These are phyloP conservation scores for Colletotrichum orbiculare DNA, from an alignment of 2,329 filamentous ascomycete genomes.

Conservation along the genomic window DNA sequence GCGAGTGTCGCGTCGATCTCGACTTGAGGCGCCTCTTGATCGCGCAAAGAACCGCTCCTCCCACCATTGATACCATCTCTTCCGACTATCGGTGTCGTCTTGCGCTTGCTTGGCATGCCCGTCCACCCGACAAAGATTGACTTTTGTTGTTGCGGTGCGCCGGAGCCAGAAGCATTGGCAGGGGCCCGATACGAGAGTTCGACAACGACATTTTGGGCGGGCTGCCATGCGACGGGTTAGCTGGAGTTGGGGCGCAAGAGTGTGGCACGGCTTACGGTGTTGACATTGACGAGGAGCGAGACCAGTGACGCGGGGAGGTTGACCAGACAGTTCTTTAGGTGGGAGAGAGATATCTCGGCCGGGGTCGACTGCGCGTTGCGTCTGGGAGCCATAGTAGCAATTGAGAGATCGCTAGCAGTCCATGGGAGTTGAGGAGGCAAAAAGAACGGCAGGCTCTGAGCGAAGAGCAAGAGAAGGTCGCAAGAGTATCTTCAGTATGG, in stretches of 20 bases:
- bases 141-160: conserved; percentile 61
- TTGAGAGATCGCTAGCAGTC: conserved; percentile 7
- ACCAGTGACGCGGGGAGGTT: conserved; percentile 90
- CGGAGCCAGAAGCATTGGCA: conserved; percentile 56
- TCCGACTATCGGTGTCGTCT: conserved; percentile 76
- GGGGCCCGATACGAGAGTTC: conserved; percentile 80
- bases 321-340: conserved; percentile 93
- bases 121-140: conserved; percentile 96
- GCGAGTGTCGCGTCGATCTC: conserved; percentile 91
- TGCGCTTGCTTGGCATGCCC: conserved; percentile 94
- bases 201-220: conserved; percentile 95
- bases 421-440: conserved; percentile 6
- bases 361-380: conserved; percentile 72
- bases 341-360: conserved; percentile 86
- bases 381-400: conserved; percentile 56
- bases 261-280: conserved; percentile 73
- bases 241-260: background rate
- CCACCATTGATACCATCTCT: conserved; percentile 76
- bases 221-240: conserved; percentile 56
- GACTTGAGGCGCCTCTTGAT: conserved; percentile 81
- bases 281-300: conserved; percentile 85
- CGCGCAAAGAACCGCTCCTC: conserved; percentile 67
- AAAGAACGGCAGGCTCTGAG: conserved; percentile 13
- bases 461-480: conserved; percentile 2
- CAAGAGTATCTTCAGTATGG: background rate